Conservation (phyloP, 805 yeast species). For the Lachancea meyersii region DNA sequence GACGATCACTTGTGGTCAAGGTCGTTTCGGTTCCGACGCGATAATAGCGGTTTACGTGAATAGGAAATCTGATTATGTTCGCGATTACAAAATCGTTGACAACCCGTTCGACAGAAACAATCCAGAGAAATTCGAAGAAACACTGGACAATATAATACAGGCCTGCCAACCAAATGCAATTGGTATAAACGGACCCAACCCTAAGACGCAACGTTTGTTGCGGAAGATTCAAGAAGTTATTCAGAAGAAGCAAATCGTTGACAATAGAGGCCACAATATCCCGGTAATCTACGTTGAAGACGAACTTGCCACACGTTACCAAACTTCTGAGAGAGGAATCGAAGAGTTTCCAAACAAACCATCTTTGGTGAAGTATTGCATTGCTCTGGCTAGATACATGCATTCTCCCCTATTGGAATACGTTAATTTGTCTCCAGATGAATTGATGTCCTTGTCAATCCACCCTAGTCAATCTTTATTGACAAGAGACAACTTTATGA, state of each 20-base stretch:
- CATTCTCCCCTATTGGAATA: slow-evolving; percentile 94
- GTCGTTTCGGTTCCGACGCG: slow-evolving; percentile 74
- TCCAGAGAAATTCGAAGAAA: slow-evolving; percentile 58
- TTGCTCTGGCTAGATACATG: slow-evolving; percentile 83
- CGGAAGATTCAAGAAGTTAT: slow-evolving; percentile 52
- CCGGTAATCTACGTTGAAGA: slow-evolving; percentile 81
- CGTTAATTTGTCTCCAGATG: slow-evolving; percentile 63
- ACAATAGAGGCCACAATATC: slow-evolving; percentile 49
- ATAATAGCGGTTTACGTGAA: slow-evolving; percentile 74
- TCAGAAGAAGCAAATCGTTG: slow-evolving; percentile 49
- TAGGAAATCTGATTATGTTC: slow-evolving; percentile 73
- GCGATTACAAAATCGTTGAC: slow-evolving; percentile 70
- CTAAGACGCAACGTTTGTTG: slow-evolving; percentile 56
- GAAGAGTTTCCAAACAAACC: slow-evolving; percentile 82
- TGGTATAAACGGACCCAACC: slow-evolving; percentile 83
- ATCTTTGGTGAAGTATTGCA: slow-evolving; percentile 71
- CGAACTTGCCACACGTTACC: slow-evolving; percentile 86
- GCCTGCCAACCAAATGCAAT: slow-evolving; percentile 80
- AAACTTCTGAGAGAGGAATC: slow-evolving; percentile 67
- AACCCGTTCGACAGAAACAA: slow-evolving; percentile 47
- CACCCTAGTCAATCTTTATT: slow-evolving; percentile 69
- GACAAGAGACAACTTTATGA: slow-evolving; percentile 53
- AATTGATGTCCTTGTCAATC: slow-evolving; percentile 60
- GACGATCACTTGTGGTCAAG: slow-evolving; percentile 80
- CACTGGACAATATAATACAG: slow-evolving; percentile 53